Conservation (phyloP, 805 yeast species). For the Wickerhamiella cacticola region DNA sequence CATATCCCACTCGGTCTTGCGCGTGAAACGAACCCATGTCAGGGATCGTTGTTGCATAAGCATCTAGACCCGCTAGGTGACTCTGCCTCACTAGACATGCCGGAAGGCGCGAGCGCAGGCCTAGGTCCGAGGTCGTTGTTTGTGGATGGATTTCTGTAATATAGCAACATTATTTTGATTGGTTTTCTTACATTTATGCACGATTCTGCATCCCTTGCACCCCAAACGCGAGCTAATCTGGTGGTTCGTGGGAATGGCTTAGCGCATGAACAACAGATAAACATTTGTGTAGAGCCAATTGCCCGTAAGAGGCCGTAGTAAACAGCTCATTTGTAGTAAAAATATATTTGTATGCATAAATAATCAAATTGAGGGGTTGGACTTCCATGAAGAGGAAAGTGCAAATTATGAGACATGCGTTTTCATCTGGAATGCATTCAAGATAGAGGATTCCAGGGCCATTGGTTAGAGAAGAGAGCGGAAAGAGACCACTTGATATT, state of each 20-base stretch:
- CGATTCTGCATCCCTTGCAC: neutral
- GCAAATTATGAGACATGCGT: constrained; percentile 1
- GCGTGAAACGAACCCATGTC: constrained; percentile 2
- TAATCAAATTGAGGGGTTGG: neutral
- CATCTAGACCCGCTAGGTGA: constrained; percentile 1
- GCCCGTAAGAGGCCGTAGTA: neutral
- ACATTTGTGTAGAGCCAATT: neutral
- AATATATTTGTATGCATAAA: neutral
- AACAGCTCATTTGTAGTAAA: neutral
- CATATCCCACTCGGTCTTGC: neutral
- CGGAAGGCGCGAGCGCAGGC: neutral
- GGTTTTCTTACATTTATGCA: neutral
- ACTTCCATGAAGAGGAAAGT: neutral
- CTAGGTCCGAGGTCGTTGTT: too few relatives aligned
- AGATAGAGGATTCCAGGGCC: neutral
- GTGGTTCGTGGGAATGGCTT: neutral
- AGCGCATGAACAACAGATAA: neutral
- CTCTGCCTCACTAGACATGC: neutral
- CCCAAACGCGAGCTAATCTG: neutral
- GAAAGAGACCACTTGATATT: neutral
- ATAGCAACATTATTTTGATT: too few relatives aligned
- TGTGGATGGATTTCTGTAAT: too few relatives aligned
- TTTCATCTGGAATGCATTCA: neutral
- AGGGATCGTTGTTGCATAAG: neutral
- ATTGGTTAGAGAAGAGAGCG: neutral